Base-by-base conservation (phyloP, 2,329 filamentous ascomycete species). In the Karstenula rhodostoma region DNA sequence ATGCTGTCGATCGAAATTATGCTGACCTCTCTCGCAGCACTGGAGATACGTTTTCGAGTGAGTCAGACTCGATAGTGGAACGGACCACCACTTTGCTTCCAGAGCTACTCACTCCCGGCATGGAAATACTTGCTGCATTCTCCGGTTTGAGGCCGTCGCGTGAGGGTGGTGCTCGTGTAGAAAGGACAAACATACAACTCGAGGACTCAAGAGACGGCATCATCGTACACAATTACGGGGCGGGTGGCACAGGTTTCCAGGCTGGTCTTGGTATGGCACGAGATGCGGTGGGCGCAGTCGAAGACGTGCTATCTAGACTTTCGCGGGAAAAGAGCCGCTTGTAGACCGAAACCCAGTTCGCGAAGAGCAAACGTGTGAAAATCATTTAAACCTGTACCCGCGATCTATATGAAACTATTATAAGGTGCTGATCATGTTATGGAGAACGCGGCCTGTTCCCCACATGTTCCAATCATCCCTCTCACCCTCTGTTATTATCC, bases 211-310 rank as follows among this genome's bases (percentile, higher is more conserved):
- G 35, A 17, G 55, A n/a, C 33, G 57, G 58, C 27, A 47, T 65
- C 33, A 13, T 68, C 10, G 60, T 68, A 12, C 64, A 67, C 27
- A 68, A 68, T 23, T 67, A 67, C 33, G 66, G 64, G 5, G 66
- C 66, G 3, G 63, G 66, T 15, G 66, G 66, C 13, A 64, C 60
- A 0, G 64, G 64, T 8, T 68, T 61, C 32, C 65, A 67, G 44
- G 65, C 65, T 46, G 65, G 65, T 47, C 52, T 62, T 32, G 65
- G 65, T 42, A 67, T 67, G 65, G 65, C 65, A 19, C 49, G 57
- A 15, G 65, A 67, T 15, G 65, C 65, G 3, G 43, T 67, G 35
- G 47, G 32, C n/a, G 44, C 53, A 4, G 50, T 60, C 3, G 54
- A 62, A 33, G 60, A 64, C 57, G 29, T 58, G 29, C 27, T 64